phyloP scores from a whole-genome alignment of 139 green algal species.

The Haematococcus sp. region DNA sequence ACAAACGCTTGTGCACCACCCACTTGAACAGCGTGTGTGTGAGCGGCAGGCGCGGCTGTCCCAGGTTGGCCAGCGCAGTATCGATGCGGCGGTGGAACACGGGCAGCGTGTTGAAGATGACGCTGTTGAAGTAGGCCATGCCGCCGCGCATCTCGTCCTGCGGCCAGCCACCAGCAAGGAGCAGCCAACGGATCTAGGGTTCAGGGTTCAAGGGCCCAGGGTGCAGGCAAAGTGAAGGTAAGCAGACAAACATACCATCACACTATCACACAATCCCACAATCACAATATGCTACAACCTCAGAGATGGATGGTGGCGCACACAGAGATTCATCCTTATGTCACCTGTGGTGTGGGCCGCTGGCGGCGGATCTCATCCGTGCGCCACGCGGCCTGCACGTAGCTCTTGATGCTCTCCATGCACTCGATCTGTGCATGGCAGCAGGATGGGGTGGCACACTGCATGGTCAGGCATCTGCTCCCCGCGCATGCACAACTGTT shows the following conservation, averaged over 20 bases:
- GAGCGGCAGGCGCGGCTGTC: conserved; percentile 82
- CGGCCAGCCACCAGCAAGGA: too few species aligned
- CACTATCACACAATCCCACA: not conserved
- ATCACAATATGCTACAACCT: too few species aligned
- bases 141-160: conserved; percentile 94
- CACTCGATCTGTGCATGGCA: conserved; percentile 38
- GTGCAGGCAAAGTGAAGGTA: too few species aligned
- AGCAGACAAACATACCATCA: conserved; percentile 9
- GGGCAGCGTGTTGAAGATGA: conserved; percentile 79
- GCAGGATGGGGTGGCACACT: not conserved
- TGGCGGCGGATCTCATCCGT: conserved; percentile 94
- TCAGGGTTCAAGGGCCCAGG: too few species aligned
- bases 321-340: not conserved
- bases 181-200: too few species aligned
- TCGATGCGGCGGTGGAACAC: conserved; percentile 78
- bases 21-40: conserved; percentile 50
- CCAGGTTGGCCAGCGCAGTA: conserved; percentile 83
- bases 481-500: not conserved
- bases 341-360: conserved; percentile 83
- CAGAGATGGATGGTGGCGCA: too few species aligned
- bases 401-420: conserved; percentile 68
- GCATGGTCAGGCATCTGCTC: not conserved
- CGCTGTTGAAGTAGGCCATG: conserved; percentile 90
- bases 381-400: conserved; percentile 84
- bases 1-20: too few species aligned